Percentiles rank a stretch among this genome's conserved stretches.
phyloP scores from a whole-genome alignment of 805 yeast species.

The Blastobotrys attinorum region DNA sequence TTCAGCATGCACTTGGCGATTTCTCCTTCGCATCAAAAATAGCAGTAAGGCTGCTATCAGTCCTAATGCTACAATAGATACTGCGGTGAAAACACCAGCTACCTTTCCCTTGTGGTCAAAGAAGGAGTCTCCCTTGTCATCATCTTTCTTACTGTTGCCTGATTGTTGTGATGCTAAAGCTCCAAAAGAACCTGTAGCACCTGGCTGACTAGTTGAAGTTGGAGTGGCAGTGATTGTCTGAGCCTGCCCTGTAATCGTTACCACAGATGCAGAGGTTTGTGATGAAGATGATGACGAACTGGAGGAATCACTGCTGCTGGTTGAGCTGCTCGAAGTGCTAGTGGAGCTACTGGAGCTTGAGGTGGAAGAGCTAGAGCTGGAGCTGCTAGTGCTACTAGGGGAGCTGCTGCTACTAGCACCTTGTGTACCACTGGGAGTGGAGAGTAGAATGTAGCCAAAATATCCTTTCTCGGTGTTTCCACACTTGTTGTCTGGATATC shows the following conservation, averaged over 20 bases:
- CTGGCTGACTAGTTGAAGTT: constrained; percentile 7
- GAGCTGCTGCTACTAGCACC: constrained; percentile 12
- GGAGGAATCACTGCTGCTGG: constrained; percentile 10
- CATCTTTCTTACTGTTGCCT: background rate
- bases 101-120: constrained; percentile 69
- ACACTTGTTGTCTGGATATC: constrained; percentile 37
- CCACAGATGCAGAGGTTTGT: constrained; percentile 20
- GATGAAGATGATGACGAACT: constrained; percentile 17
- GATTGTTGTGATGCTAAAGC: constrained; percentile 8
- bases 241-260: constrained; percentile 22
- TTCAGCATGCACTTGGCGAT: constrained; percentile 5
- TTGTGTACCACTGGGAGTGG: constrained; percentile 28
- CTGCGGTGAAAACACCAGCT: constrained; percentile 78
- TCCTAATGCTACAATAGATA: constrained; percentile 53
- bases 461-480: constrained; percentile 36
- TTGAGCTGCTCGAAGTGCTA: constrained; percentile 6
- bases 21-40: constrained; percentile 27
- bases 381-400: constrained; percentile 11
- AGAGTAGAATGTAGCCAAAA: constrained; percentile 47
- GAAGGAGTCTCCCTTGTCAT: constrained; percentile 34
- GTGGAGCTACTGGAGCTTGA: constrained; percentile 12
- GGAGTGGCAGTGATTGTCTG: constrained; percentile 15
- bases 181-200: background rate
- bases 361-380: constrained; percentile 15
- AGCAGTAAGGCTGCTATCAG: constrained; percentile 38